phyloP scores from a whole-genome alignment of 108 stramenopile species.

The Mayamaea pseudoterrestris region DNA sequence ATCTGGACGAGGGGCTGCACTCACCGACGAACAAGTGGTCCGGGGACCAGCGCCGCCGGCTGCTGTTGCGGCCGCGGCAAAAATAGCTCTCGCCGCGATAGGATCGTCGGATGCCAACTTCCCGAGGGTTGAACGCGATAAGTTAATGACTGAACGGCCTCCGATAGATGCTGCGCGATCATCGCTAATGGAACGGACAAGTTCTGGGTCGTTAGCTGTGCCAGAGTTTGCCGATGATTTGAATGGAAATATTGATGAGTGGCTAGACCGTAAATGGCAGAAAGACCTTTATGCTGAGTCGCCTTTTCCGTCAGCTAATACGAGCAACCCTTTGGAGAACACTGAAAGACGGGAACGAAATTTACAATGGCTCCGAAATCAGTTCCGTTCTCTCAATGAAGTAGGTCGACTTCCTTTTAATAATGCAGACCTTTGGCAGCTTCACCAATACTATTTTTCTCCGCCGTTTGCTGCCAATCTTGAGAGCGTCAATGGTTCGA shows the following conservation, averaged over 20 bases:
- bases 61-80: constrained; percentile 63
- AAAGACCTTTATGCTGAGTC: not conserved
- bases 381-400: constrained; percentile 45
- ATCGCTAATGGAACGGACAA: constrained; percentile 57
- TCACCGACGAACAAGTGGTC: not conserved
- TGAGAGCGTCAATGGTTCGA: constrained; percentile 11
- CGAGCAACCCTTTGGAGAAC: constrained; percentile 14
- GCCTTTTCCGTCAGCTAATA: not conserved
- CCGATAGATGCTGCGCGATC: constrained; percentile 52
- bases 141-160: constrained; percentile 31
- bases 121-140: constrained; percentile 33
- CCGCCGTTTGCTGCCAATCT: constrained; percentile 27
- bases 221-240: not conserved
- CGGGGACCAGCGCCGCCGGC: constrained; percentile 62
- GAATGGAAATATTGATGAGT: not conserved
- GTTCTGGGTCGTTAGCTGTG: constrained; percentile 26
- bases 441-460: constrained; percentile 71
- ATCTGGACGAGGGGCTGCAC: constrained; percentile 10
- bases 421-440: constrained; percentile 61
- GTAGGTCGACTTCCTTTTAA: constrained; percentile 53
- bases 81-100: constrained; percentile 55
- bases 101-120: constrained; percentile 35
- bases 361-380: constrained; percentile 55
- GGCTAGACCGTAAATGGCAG: too few relatives aligned
- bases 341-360: constrained; percentile 37